Evolutionary conservation across 495 filamentous ascomycete genomes (phyloP).

Genomic region (Cercophora samala): DNA sequence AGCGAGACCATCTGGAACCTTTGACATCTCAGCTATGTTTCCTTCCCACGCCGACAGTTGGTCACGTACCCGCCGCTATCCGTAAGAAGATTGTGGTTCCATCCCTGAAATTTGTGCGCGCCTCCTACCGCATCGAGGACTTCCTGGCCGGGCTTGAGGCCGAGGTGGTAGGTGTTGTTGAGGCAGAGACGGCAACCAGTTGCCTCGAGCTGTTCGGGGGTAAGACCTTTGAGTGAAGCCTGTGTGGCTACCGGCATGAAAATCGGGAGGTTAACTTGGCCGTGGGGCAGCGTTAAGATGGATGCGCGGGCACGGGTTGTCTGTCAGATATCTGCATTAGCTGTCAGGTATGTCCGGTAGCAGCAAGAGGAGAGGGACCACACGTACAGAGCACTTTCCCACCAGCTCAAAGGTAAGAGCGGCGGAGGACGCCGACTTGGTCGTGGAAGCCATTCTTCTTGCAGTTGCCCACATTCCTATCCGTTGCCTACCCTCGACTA

Average conservation of each 20-base stretch:
- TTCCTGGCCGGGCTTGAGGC: slow-evolving; percentile 87
- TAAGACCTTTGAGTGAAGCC: slow-evolving; percentile 90
- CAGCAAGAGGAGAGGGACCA: background rate
- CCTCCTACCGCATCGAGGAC: slow-evolving; percentile 83
- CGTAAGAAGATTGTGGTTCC: slow-evolving; percentile 91
- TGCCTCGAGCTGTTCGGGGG: slow-evolving; percentile 82
- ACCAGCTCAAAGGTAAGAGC: slow-evolving; percentile 80
- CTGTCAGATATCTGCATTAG: slow-evolving; percentile 43
- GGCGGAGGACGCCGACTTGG: slow-evolving; percentile 41
- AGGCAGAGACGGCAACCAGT: slow-evolving; percentile 88
- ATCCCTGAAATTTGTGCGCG: slow-evolving; percentile 89
- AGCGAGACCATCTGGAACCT: slow-evolving; percentile 99
- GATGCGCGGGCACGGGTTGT: slow-evolving; percentile 95
- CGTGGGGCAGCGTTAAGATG: slow-evolving; percentile 84
- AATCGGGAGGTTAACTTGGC: slow-evolving; percentile 79
- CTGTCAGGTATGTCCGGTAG: background rate
- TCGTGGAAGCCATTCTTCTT: slow-evolving; percentile 45
- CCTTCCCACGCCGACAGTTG: background rate
- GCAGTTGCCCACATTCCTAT: slow-evolving; percentile 32
- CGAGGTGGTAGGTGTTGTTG: slow-evolving; percentile 97
- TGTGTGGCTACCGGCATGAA: slow-evolving; percentile 99
- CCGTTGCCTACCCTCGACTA: background rate
- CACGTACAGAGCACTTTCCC: slow-evolving; percentile 76
- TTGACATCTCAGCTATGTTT: background rate
- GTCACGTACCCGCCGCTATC: slow-evolving; percentile 88